Evolutionary conservation across 2,329 filamentous ascomycete species (phyloP).

Genomic region (Sphaerulina vaccinii): DNA sequence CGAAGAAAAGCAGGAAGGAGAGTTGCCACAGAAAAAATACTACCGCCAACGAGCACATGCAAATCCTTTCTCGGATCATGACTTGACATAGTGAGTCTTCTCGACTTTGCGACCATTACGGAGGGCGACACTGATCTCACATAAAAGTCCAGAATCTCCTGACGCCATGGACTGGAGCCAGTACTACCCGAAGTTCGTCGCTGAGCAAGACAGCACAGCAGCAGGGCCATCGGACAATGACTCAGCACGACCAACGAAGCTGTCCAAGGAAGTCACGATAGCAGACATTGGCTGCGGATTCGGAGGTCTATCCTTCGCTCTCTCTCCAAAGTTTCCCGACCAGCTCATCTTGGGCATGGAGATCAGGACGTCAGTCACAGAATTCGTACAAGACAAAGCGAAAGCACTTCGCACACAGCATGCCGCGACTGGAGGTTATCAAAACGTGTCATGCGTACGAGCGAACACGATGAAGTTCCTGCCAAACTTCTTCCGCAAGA

Average conservation of each 20-base stretch:
- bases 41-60: slow-evolving; percentile 95
- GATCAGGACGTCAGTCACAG: slow-evolving; percentile 84
- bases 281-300: slow-evolving; percentile 98
- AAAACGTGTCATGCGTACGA: slow-evolving; percentile 85
- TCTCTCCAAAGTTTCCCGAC: slow-evolving; percentile 77
- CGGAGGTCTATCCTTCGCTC: slow-evolving; percentile 82
- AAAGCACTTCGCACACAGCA: slow-evolving; percentile 70
- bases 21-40: slow-evolving; percentile 89
- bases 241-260: slow-evolving; percentile 16
- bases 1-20: slow-evolving; percentile 47
- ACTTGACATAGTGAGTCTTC: slow-evolving; percentile 72
- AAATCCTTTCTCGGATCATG: slow-evolving; percentile 96
- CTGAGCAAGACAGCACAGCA: slow-evolving; percentile 10
- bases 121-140: slow-evolving; percentile 23
- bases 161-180: slow-evolving; percentile 86
- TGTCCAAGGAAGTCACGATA: slow-evolving; percentile 76
- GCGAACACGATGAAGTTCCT: slow-evolving; percentile 99
- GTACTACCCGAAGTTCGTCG: slow-evolving; percentile 72
- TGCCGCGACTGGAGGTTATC: slow-evolving; percentile 55
- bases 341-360: slow-evolving; percentile 86
- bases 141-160: slow-evolving; percentile 70
- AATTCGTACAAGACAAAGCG: slow-evolving; percentile 87
- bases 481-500: slow-evolving; percentile 89
- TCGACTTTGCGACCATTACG: background rate
- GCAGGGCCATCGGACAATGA: too few species aligned